A percentile compares a stretch with the other conserved stretches of the same genome.
These are phyloP conservation scores for Eucalyptus globulus DNA, from an alignment of 345 rosid species.

Conservation along the genomic window DNA sequence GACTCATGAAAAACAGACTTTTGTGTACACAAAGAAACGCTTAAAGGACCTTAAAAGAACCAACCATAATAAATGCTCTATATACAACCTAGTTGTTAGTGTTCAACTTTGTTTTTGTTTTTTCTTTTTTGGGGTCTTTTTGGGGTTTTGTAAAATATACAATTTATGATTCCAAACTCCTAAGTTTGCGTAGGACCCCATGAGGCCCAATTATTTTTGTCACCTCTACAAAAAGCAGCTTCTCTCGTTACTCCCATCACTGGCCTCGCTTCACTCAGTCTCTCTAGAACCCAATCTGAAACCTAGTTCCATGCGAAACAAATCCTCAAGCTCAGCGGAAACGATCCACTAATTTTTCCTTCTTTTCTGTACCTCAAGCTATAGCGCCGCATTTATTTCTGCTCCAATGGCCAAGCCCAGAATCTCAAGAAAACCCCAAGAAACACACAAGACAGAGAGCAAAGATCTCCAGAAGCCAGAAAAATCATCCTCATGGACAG, in stretches of 20 bases:
- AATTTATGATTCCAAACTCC: neutral
- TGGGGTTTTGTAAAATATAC: neutral
- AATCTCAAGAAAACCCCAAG: constrained; percentile 7
- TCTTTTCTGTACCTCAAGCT: neutral
- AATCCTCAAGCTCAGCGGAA: neutral
- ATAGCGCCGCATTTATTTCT: neutral
- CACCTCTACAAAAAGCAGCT: neutral
- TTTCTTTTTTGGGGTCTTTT: neutral
- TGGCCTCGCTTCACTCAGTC: neutral
- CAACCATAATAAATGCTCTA: neutral
- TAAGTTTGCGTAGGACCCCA: neutral
- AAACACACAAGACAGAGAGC: constrained; percentile 16
- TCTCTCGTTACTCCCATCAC: neutral
- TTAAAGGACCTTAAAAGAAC: neutral
- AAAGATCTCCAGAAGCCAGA: constrained; percentile 11
- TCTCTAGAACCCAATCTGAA: neutral
- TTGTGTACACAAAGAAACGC: neutral
- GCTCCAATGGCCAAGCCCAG: constrained; percentile 34
- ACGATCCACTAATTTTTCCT: neutral
- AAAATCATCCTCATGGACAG: constrained; percentile 29
- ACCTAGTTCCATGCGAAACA: neutral
- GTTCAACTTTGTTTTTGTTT: neutral
- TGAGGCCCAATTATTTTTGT: neutral
- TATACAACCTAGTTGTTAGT: neutral
- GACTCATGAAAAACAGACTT: neutral